Percentiles rank a stretch among this genome's conserved stretches.
phyloP scores from a whole-genome alignment of 2,329 filamentous ascomycete genomes.

The Paecilomyces fulvus region DNA sequence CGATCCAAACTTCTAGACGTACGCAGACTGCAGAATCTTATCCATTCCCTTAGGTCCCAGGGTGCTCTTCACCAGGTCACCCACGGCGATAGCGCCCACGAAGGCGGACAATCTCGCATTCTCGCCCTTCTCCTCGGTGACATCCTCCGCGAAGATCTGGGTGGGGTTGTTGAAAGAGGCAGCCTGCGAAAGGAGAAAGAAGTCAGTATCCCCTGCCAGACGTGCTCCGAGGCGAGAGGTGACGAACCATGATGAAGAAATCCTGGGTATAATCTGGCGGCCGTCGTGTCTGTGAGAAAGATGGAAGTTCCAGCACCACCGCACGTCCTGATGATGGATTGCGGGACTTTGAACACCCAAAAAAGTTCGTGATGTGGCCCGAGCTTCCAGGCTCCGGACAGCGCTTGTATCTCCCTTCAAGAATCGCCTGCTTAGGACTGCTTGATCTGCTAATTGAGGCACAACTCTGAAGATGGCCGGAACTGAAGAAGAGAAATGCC shows the following conservation, averaged over 20 bases:
- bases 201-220: slow-evolving; percentile 2
- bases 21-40: slow-evolving; percentile 95
- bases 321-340: slow-evolving; percentile 1
- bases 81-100: slow-evolving; percentile 94
- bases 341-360: slow-evolving; percentile 13
- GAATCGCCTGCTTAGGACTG: background rate
- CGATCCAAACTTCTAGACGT: slow-evolving; percentile 32
- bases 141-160: slow-evolving; percentile 96
- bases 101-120: slow-evolving; percentile 98
- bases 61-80: slow-evolving; percentile 94
- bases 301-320: background rate
- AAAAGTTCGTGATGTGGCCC: slow-evolving; percentile 24
- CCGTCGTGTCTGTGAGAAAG: background rate
- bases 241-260: slow-evolving; percentile 23
- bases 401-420: background rate
- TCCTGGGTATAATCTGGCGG: background rate
- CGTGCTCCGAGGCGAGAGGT: background rate
- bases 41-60: slow-evolving; percentile 98
- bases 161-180: slow-evolving; percentile 60
- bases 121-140: slow-evolving; percentile 96
- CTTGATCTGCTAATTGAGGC: background rate
- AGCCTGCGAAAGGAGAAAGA: slow-evolving; percentile 17
- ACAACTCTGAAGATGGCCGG: slow-evolving; percentile 18
- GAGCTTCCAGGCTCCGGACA: slow-evolving; percentile 9
- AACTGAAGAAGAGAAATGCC: slow-evolving; percentile 13